phyloP scores from a whole-genome alignment of 1,139 yeast species.

The Candida pseudoviswanathii region DNA sequence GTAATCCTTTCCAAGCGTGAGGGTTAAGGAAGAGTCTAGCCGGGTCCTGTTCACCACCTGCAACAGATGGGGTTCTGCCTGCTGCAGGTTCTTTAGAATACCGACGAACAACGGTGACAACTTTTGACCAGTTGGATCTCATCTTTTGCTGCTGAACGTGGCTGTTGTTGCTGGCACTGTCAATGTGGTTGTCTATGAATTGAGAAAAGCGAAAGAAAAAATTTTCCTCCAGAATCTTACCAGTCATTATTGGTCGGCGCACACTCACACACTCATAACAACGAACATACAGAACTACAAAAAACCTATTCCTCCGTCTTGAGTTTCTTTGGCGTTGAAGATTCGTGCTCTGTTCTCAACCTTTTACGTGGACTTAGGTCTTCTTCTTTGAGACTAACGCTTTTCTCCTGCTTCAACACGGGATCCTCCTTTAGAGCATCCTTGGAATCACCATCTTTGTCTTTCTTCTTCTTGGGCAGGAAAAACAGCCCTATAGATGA shows the following conservation, averaged over 20 bases:
- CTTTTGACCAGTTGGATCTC: background rate
- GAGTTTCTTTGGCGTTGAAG: background rate
- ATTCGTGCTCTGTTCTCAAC: background rate
- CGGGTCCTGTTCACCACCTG: conserved; percentile 17
- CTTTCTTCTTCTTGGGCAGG: conserved; percentile 12
- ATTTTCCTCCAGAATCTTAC: background rate
- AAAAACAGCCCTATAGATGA: conserved; percentile 34
- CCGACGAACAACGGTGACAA: background rate
- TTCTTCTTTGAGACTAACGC: background rate
- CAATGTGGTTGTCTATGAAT: background rate
- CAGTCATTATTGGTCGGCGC: background rate
- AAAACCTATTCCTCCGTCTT: conserved; percentile 2
- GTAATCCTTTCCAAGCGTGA: conserved; percentile 67
- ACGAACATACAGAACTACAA: background rate
- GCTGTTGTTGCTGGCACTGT: no score
- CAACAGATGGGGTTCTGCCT: background rate
- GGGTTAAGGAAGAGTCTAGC: conserved; percentile 50
- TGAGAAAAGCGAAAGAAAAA: background rate
- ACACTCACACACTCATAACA: background rate
- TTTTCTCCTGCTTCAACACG: conserved; percentile 1
- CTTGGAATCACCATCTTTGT: conserved; percentile 10
- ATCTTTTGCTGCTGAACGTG: background rate
- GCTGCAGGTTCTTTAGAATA: background rate
- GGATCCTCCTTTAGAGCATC: background rate
- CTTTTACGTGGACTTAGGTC: background rate